Conservation (phyloP, 441 rosid genomes). For the Syzygium malaccense region DNA sequence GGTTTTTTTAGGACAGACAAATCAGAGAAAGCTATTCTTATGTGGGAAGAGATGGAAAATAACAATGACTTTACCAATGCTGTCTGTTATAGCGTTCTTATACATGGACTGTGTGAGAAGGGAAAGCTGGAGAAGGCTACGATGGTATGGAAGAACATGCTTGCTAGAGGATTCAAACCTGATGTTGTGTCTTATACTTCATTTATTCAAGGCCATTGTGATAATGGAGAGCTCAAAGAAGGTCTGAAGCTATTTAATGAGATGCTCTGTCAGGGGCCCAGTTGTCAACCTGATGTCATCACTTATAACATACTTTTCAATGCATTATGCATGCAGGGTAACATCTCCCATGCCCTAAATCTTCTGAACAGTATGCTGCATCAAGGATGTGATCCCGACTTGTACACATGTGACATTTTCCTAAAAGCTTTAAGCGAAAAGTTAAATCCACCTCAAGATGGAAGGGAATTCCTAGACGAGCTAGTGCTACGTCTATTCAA, state of each 20-base stretch:
- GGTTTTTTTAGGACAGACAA: constrained; percentile 62
- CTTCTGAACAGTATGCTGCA: constrained; percentile 78
- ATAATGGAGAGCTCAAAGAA: neutral
- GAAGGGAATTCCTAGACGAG: constrained; percentile 64
- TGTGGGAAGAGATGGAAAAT: constrained; percentile 67
- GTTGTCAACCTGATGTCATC: constrained; percentile 76
- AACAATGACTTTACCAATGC: constrained; percentile 27
- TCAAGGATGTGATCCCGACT: constrained; percentile 75
- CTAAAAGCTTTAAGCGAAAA: constrained; percentile 61
- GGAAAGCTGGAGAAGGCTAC: constrained; percentile 60
- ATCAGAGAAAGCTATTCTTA: constrained; percentile 53
- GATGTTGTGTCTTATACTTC: constrained; percentile 41
- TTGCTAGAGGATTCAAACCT: constrained; percentile 59
- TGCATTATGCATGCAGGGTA: constrained; percentile 57
- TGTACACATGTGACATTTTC: constrained; percentile 69
- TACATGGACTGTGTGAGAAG: constrained; percentile 70
- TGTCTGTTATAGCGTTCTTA: constrained; percentile 71
- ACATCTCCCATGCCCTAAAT: constrained; percentile 62
- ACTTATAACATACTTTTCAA: constrained; percentile 76
- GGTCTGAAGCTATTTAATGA: constrained; percentile 63
- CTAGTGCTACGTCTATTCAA: constrained; percentile 59
- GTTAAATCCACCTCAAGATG: constrained; percentile 65
- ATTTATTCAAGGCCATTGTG: neutral
- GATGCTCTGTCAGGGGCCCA: constrained; percentile 72
- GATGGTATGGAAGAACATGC: constrained; percentile 74